Conservation (phyloP, 2,329 filamentous ascomycete species). For the Pseudogymnoascus sp. region DNA sequence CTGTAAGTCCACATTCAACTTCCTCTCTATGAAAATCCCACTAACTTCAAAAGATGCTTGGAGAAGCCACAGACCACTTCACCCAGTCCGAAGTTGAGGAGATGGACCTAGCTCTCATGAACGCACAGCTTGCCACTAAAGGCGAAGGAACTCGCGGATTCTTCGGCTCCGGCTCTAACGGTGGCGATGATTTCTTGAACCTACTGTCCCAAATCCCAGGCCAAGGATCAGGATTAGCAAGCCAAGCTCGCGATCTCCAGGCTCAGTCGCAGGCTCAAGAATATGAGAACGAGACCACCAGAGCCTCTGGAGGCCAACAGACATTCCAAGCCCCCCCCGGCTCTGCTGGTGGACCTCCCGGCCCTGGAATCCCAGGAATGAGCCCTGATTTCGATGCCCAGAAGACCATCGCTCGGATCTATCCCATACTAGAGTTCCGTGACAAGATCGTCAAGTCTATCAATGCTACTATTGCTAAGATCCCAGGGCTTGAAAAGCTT, state of each 20-base stretch:
- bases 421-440: constrained; percentile 87
- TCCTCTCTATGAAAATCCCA: no score
- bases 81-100: constrained; percentile 79
- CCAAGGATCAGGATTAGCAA: constrained; percentile 54
- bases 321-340: constrained; percentile 35
- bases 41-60: constrained; percentile 28
- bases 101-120: constrained; percentile 64
- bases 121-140: constrained; percentile 45
- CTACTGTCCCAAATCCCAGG: constrained; percentile 69
- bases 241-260: constrained; percentile 56
- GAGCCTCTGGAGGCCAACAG: constrained; percentile 39
- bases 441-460: constrained; percentile 89
- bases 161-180: constrained; percentile 26
- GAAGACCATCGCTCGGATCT: constrained; percentile 72
- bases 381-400: constrained; percentile 68
- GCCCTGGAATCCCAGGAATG: constrained; percentile 60
- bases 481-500: constrained; percentile 82
- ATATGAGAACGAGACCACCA: constrained; percentile 40
- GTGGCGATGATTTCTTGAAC: constrained; percentile 55
- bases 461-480: constrained; percentile 76
- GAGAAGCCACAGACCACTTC: constrained; percentile 75
- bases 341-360: constrained; percentile 34
- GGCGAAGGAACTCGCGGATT: constrained; percentile 29
- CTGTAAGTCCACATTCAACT: constrained; percentile 36
- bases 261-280: constrained; percentile 54